Base-by-base conservation (phyloP, 1,284 basidiomycete species). In the Naganishia albida region DNA sequence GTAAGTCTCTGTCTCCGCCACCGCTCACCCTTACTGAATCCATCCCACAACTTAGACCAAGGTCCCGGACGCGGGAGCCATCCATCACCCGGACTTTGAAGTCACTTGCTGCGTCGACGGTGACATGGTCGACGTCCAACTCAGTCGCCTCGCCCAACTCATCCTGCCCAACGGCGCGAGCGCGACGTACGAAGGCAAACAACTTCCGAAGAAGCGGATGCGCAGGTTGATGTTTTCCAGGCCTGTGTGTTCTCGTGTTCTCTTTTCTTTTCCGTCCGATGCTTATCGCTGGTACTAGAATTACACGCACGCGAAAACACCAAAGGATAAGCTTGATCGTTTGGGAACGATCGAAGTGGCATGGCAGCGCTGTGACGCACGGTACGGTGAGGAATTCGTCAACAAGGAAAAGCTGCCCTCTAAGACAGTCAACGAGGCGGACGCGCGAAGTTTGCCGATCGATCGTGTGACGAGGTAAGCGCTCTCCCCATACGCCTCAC, bases 281-380 rank as follows among this genome's bases (percentile, higher is more conserved):
- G 7, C n/a, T 48, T 18, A 48, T 34, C 34, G 6, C 34, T 4
- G 34, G 34, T 34, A n/a, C 10, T 34, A 34, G 34, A 4, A 34
- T 6, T 34, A 20, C 23, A 50, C 20, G 20, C 15, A 50, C 20
- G 26, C 28, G 18, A 44, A 46, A 26, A 49, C 57, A 15, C 42
- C 54, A 3, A 28, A 56, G 25, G 26, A 43, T 30, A 60, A 60
- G 13, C 4, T 60, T 2, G 57, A 60, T 18, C 46, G 46, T 7
- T 20, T 60, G 10, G 57, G 57, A 15, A 60, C 57, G 10, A 60
- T 60, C 20, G 57, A 60, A 16, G 48, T 60, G 18, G 46, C 57
- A 1, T 60, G 34, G 8, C 57, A 60, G n/a, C n/a, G 57, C n/a
- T 60, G 57, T 50, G 57, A 60, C 39, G 57, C 57, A 2, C 13